phyloP scores from a whole-genome alignment of 805 yeast genomes.

The Cyberlindnera subsufficiens region DNA sequence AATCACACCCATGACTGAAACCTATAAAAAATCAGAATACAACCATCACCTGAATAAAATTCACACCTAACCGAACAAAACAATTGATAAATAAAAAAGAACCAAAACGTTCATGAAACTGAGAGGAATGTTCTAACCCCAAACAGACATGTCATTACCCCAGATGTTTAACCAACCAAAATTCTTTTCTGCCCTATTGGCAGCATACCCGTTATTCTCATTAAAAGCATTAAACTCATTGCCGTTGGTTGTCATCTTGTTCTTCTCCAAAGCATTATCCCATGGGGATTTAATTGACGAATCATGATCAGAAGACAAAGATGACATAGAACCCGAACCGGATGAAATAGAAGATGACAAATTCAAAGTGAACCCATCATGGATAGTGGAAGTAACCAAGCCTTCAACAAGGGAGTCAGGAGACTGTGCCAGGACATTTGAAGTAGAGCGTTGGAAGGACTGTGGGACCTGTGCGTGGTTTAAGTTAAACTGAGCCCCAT shows the following conservation, averaged over 20 bases:
- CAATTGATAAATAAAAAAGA: background rate
- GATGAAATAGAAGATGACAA: slow-evolving; percentile 21
- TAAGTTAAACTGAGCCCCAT: too few relatives aligned
- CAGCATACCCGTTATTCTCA: slow-evolving; percentile 4
- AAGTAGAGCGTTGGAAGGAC: too few relatives aligned
- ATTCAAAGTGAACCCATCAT: slow-evolving; percentile 10
- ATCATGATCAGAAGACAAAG: slow-evolving; percentile 7
- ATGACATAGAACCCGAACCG: slow-evolving; percentile 18
- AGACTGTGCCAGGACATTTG: too few relatives aligned
- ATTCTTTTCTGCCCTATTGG: background rate
- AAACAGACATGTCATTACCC: slow-evolving; percentile 27
- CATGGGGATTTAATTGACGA: background rate
- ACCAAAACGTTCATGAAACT: background rate
- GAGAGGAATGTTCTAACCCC: slow-evolving; percentile 14
- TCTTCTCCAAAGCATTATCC: too few relatives aligned
- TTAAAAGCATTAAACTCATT: slow-evolving; percentile 1
- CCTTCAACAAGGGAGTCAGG: background rate
- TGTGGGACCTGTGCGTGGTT: too few relatives aligned
- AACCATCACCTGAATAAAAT: background rate
- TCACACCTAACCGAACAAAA: too few relatives aligned
- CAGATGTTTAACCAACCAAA: slow-evolving; percentile 25
- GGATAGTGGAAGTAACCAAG: background rate
- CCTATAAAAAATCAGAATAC: background rate
- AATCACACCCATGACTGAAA: background rate
- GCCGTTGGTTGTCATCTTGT: too few relatives aligned